Base-by-base conservation (phyloP, 495 filamentous ascomycete genomes). In the Hypomontagnella submonticulosa region DNA sequence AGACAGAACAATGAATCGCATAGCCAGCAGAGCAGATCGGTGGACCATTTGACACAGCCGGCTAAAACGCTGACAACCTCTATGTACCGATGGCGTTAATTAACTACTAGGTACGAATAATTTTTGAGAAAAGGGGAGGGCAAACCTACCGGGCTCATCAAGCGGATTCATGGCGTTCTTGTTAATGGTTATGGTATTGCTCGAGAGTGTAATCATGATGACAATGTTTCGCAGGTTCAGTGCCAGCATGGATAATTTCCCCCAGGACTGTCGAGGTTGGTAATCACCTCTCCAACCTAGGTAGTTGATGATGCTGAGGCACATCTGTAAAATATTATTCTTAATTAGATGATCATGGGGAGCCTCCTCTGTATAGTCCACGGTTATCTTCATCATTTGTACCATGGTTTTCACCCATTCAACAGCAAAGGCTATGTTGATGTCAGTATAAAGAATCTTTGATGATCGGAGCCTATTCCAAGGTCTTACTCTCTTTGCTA, bases 201-300 rank as follows among this genome's bases (percentile, higher is more conserved):
- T 86, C 61, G 85, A 85, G 40, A 87, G 85, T 1, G 82, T 86
- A 61, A 91, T 86, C 56, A 89, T 81, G 37, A 91, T 79, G 4
- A 89, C 85, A 12, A 89, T 83, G 67, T 90, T 88, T 36, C 90
- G 84, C 33, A 93, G 78, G 71, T 91, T 88, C 34, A 96, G 77
- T 33, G 87, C 85, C 1, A 88, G 76, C 83, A 87, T 90, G n/a
- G 92, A 85, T 47, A 96, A 80, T 67, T 89, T 90, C 20, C 88
- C 88, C 27, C 85, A 73, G 19, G 90, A 80, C 27, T 75, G 82
- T 16, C 89, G 86, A 10, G 83, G 77, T 41, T 83, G 78, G 46
- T 80, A 81, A 44, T 86, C 85, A 15, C 85, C 86, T 40, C 79
- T 81, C 70, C 85, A 91, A 13, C 88, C 88, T 23, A 93, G 77